Evolutionary conservation across 805 yeast genomes (phyloP).

Genomic region (Lipomyces yamanashiensis): DNA sequence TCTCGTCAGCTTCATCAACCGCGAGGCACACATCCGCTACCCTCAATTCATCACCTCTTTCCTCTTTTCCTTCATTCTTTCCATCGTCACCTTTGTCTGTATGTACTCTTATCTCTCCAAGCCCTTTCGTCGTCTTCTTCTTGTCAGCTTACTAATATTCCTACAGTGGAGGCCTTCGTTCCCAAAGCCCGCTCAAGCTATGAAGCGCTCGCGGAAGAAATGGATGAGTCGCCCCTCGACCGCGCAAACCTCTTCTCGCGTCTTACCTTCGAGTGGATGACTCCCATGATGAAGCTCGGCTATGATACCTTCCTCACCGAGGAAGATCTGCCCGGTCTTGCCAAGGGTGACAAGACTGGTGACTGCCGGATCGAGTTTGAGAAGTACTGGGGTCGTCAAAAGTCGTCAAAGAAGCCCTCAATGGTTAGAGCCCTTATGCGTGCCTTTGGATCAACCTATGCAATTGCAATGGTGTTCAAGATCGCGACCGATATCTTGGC

Average conservation of each 20-base stretch:
- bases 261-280: slow-evolving; percentile 90
- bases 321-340: slow-evolving; percentile 79
- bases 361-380: slow-evolving; percentile 57
- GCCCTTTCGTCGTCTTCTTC: neutral
- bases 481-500: slow-evolving; percentile 76
- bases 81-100: slow-evolving; percentile 31
- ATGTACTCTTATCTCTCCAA: slow-evolving; percentile 1
- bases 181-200: slow-evolving; percentile 46
- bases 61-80: slow-evolving; percentile 31
- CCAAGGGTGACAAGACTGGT: slow-evolving; percentile 64
- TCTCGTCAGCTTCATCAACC: slow-evolving; percentile 48
- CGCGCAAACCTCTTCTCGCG: slow-evolving; percentile 73
- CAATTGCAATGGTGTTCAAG: slow-evolving; percentile 74
- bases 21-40: slow-evolving; percentile 28
- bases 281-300: slow-evolving; percentile 78
- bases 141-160: neutral
- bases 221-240: slow-evolving; percentile 52
- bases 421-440: slow-evolving; percentile 62
- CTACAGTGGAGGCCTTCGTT: slow-evolving; percentile 50
- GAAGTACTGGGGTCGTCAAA: slow-evolving; percentile 64
- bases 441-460: slow-evolving; percentile 76
- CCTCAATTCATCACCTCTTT: slow-evolving; percentile 32
- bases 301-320: slow-evolving; percentile 57
- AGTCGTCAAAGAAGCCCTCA: slow-evolving; percentile 52
- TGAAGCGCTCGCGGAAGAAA: slow-evolving; percentile 45